Evolutionary conservation across 768 basidiomycete species (phyloP).

Genomic region (Rhizopogon roseolus): DNA sequence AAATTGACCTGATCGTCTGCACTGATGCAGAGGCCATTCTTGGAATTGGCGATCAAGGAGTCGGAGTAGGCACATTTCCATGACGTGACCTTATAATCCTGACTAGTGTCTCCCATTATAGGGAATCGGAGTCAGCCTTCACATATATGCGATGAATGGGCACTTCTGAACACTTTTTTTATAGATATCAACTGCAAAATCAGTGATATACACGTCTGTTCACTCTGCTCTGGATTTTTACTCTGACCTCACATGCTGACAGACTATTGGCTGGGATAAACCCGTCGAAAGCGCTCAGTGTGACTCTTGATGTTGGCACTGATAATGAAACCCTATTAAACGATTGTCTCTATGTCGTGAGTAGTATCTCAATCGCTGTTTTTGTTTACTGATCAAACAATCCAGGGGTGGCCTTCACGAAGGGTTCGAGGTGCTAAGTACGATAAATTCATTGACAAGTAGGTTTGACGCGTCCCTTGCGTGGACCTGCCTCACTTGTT

Average conservation of each 20-base stretch:
- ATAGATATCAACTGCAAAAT: constrained; percentile 77
- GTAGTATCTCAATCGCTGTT: constrained; percentile 16
- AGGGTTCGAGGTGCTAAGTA: constrained; percentile 73
- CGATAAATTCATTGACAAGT: constrained; percentile 76
- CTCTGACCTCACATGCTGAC: not conserved
- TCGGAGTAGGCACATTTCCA: constrained; percentile 41
- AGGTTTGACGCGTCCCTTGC: constrained; percentile 5
- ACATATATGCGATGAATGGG: not conserved
- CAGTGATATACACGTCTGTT: constrained; percentile 67
- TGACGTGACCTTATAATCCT: constrained; percentile 18
- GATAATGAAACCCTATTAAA: constrained; percentile 60
- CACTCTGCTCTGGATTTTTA: not conserved
- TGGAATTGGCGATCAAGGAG: constrained; percentile 73
- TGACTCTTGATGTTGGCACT: constrained; percentile 75
- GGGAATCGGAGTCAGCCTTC: constrained; percentile 46
- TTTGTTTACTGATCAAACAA: not conserved
- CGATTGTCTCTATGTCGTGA: constrained; percentile 63
- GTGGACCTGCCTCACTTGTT: not conserved
- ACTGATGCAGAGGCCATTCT: constrained; percentile 85
- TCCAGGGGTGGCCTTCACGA: constrained; percentile 66
- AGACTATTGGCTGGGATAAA: constrained; percentile 66
- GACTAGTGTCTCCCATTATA: constrained; percentile 9
- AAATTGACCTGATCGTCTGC: constrained; percentile 77
- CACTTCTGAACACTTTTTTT: not conserved
- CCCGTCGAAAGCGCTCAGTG: constrained; percentile 51